These are phyloP conservation scores for Coniella vitis DNA, from an alignment of 2,329 filamentous ascomycete species.

Conservation along the genomic window DNA sequence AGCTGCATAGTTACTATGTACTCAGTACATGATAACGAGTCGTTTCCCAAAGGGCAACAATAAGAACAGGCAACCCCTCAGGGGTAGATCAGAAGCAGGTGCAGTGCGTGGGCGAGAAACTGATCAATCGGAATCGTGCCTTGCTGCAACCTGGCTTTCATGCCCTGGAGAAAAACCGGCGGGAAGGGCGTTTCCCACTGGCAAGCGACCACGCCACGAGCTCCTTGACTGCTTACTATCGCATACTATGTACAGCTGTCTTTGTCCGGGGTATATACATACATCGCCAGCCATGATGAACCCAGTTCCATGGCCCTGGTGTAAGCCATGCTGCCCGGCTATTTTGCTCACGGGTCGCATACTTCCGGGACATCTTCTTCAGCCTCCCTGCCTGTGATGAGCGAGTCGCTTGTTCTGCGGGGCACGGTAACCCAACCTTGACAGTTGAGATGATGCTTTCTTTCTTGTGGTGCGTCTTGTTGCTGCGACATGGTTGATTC, in stretches of 20 bases:
- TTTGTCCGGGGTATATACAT: too few relatives aligned
- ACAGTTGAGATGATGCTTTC: background rate
- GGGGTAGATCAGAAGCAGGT: too few relatives aligned
- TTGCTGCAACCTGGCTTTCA: background rate
- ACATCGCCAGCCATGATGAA: background rate
- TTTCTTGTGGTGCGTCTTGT: background rate
- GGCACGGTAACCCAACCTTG: background rate
- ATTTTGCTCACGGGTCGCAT: background rate
- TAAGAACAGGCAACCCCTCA: too few relatives aligned
- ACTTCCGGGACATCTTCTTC: conserved; percentile 5
- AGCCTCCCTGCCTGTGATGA: background rate
- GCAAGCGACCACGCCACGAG: too few relatives aligned
- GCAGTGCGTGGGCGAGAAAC: too few relatives aligned
- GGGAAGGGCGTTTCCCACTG: too few relatives aligned
- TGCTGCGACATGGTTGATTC: background rate
- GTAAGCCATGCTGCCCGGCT: conserved; percentile 2
- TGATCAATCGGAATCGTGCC: too few relatives aligned
- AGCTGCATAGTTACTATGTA: too few relatives aligned
- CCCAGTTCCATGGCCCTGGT: conserved; percentile 6
- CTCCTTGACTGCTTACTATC: too few relatives aligned
- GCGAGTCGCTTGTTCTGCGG: background rate
- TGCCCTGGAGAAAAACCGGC: background rate
- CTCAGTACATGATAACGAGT: too few relatives aligned
- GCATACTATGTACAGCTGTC: background rate
- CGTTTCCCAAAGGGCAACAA: too few relatives aligned